phyloP scores from a whole-genome alignment of 495 filamentous ascomycete genomes.

The Hyaloscypha hepaticicola region DNA sequence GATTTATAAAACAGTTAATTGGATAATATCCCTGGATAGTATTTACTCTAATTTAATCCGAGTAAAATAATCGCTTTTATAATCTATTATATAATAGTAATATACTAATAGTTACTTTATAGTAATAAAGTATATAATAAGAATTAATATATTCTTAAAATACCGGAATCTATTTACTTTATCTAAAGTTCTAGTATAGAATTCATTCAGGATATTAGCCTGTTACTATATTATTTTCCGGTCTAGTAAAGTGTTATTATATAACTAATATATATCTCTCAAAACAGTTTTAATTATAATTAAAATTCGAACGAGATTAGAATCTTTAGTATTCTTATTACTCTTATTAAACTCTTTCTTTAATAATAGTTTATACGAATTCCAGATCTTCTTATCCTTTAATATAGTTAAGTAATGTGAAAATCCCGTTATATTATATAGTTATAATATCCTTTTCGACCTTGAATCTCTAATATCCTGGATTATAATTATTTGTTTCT shows the following conservation, averaged over 20 bases:
- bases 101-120: slow-evolving; percentile 16
- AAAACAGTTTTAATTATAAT: slow-evolving; percentile 4
- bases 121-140: background rate
- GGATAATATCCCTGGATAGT: slow-evolving; percentile 11
- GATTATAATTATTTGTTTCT: slow-evolving; percentile 17
- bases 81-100: slow-evolving; percentile 9
- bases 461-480: slow-evolving; percentile 16
- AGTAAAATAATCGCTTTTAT: background rate
- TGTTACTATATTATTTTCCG: slow-evolving; percentile 14
- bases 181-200: slow-evolving; percentile 4
- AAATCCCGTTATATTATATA: slow-evolving; percentile 10
- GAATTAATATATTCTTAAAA: too few relatives aligned
- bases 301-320: slow-evolving; percentile 10
- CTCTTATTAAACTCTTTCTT: slow-evolving; percentile 7
- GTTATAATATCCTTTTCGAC: slow-evolving; percentile 1
- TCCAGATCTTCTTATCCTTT: slow-evolving; percentile 12
- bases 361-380: background rate
- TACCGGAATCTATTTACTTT: background rate
- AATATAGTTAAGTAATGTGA: slow-evolving; percentile 6
- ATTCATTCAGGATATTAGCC: slow-evolving; percentile 14
- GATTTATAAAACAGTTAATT: slow-evolving; percentile 6
- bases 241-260: slow-evolving; percentile 10
- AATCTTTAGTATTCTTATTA: slow-evolving; percentile 1
- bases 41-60: background rate
- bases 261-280: slow-evolving; percentile 18